Evolutionary conservation across 2,329 filamentous ascomycete genomes (phyloP).

Genomic region (Venturia nashicola): DNA sequence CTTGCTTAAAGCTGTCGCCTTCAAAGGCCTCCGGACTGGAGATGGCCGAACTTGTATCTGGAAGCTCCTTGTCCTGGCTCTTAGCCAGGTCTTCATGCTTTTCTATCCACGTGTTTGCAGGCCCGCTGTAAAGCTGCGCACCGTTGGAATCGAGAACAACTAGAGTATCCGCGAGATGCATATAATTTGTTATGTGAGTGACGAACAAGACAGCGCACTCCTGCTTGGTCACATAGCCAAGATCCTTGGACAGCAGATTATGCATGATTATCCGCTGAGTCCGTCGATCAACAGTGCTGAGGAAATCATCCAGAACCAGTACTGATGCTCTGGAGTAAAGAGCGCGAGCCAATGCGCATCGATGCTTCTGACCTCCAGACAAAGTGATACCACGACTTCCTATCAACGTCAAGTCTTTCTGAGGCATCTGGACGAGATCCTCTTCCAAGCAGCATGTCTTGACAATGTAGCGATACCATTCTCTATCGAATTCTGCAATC

Average conservation of each 20-base stretch:
- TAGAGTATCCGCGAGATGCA: conserved; percentile 9
- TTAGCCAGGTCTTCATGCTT: conserved; percentile 9
- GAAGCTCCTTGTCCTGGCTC: conserved; percentile 5
- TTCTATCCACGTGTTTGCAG: background rate
- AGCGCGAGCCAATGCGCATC: conserved; percentile 9
- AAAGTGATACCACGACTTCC: conserved; percentile 9
- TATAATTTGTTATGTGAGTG: conserved; percentile 11
- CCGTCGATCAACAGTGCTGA: conserved; percentile 9
- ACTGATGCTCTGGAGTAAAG: conserved; percentile 9
- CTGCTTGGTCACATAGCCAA: conserved; percentile 3
- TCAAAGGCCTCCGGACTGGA: background rate
- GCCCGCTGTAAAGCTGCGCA: background rate
- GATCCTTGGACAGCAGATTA: conserved; percentile 2
- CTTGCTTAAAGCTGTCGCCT: background rate
- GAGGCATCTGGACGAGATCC: conserved; percentile 8
- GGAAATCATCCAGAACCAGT: conserved; percentile 9
- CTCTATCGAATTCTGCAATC: background rate
- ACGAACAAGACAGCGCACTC: conserved; percentile 9
- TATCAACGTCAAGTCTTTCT: conserved; percentile 7
- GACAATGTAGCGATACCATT: conserved; percentile 8
- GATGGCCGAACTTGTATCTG: background rate
- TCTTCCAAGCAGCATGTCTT: conserved; percentile 4
- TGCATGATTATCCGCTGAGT: conserved; percentile 8
- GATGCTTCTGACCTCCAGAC: conserved; percentile 11
- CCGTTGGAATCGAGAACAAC: conserved; percentile 9